Base-by-base conservation (phyloP, 805 yeast species). In the Zygoascus ofunaensis region DNA sequence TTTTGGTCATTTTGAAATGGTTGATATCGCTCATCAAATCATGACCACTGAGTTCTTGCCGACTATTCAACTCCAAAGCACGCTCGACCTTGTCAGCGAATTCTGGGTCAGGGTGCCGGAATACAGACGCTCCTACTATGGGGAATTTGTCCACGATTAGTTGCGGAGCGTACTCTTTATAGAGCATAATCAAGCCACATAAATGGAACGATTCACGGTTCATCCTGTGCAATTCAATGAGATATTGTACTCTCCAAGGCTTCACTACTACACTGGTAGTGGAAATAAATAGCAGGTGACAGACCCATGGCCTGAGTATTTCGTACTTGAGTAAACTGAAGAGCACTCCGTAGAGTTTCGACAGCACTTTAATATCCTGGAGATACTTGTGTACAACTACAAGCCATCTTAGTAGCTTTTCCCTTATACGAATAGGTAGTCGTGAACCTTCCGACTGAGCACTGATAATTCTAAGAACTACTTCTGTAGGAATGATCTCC, bases 41-140 rank as follows among this genome's bases (percentile, higher is more conserved):
- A 21, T 36, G 44, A n/a, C 8, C 23, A 17, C 18, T 4, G 7
- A 15, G 23, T n/a, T 39, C 37, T 14, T 24, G 24, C 10, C 21
- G 7, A 24, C 41, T 8, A 21, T 5, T 17, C 10, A 26, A 26
- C 12, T 26, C 30, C 30, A 26, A 8, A 19, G 43, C 23, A 15
- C 43, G 17, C 17, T 28, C 37, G 38, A 32, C 32, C 3, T 22
- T 12, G 19, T 34, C 39, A 17, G 15, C 45, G 12, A 43, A 20
- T 8, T 33, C 42, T 8, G 50, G 51, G 36, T 56, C 55, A 3
- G 66, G 66, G 41, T 61, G 57, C 4, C 39, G 33, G 44, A 68
- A 64, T 8, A 58, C 54, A 5, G 48, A 50, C 4, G 56, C 51
- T 18, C 57, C 48, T 2, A 59, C 49, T 2, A 39, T 43, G 3